phyloP scores from a whole-genome alignment of 257 asterid genomes.

The Catharanthus roseus region DNA sequence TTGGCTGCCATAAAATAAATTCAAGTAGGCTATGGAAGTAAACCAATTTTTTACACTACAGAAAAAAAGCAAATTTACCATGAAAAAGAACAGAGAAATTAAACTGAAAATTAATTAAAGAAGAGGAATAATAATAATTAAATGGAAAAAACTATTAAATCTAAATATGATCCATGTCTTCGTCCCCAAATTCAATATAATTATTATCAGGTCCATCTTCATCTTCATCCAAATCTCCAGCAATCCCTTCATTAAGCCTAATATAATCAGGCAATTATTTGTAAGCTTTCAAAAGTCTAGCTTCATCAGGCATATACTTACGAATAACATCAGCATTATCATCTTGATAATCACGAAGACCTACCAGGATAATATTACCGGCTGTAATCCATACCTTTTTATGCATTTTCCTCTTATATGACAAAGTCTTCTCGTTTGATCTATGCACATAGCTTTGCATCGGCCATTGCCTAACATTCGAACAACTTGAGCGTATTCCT shows the following conservation, averaged over 20 bases:
- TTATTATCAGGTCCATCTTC: neutral
- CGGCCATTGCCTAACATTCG: neutral
- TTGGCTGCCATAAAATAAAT: too few relatives aligned
- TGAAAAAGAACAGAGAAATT: too few relatives aligned
- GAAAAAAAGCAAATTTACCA: too few relatives aligned
- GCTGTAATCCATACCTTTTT: neutral
- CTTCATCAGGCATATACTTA: constrained; percentile 1
- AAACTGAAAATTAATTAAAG: too few relatives aligned
- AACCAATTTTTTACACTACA: too few relatives aligned
- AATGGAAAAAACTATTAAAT: too few relatives aligned
- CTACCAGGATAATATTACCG: constrained; percentile 1
- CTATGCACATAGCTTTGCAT: constrained; percentile 6
- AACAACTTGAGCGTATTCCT: neutral
- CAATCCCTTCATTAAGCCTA: constrained; percentile 4
- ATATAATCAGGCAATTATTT: neutral
- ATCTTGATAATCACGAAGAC: neutral
- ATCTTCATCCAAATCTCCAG: constrained; percentile 3
- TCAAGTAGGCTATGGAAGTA: too few relatives aligned
- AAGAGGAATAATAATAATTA: too few relatives aligned
- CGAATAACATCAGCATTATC: constrained; percentile 6
- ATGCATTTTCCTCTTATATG: constrained; percentile 6
- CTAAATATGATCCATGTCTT: neutral
- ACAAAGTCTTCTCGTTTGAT: neutral
- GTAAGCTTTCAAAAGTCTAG: neutral
- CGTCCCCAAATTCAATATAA: constrained; percentile 4